These are phyloP conservation scores for Beta lomatogona DNA, from an alignment of 179 eudicot genomes.

Conservation along the genomic window DNA sequence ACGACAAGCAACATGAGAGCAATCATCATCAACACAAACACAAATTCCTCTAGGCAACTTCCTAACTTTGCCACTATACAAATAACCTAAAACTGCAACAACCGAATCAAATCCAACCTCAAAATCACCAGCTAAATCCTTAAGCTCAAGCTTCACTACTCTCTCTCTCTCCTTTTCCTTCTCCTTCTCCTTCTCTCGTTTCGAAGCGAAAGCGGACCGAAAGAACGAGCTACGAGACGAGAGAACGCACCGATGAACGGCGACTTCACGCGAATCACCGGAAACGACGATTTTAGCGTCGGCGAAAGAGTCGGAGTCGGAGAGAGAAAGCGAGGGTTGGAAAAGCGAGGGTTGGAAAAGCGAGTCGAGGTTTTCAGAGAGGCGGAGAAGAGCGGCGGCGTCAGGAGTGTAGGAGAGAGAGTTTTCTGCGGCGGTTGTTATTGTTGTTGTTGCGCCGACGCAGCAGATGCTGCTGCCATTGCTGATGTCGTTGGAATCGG, in stretches of 20 bases:
- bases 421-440: slow-evolving; percentile 13
- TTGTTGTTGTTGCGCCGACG: slow-evolving; percentile 25
- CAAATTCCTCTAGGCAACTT: slow-evolving; percentile 53
- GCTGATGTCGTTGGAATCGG: slow-evolving; percentile 68
- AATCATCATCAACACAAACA: slow-evolving; percentile 72
- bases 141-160: slow-evolving; percentile 49
- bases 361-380: slow-evolving; percentile 64
- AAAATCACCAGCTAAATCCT: slow-evolving; percentile 54
- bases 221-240: slow-evolving; percentile 61
- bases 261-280: slow-evolving; percentile 42
- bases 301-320: slow-evolving; percentile 39
- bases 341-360: slow-evolving; percentile 43
- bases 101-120: slow-evolving; percentile 70
- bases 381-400: slow-evolving; percentile 42
- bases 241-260: slow-evolving; percentile 76
- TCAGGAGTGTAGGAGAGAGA: slow-evolving; percentile 28
- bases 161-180: slow-evolving; percentile 21
- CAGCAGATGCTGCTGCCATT: slow-evolving; percentile 24
- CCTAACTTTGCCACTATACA: slow-evolving; percentile 67
- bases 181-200: slow-evolving; percentile 16
- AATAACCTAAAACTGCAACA: slow-evolving; percentile 56
- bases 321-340: not conserved
- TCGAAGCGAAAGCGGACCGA: not conserved
- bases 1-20: slow-evolving; percentile 64
- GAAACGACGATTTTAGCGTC: slow-evolving; percentile 53